Base-by-base conservation (phyloP, 305 asterid species). In the Petunia hybrid region DNA sequence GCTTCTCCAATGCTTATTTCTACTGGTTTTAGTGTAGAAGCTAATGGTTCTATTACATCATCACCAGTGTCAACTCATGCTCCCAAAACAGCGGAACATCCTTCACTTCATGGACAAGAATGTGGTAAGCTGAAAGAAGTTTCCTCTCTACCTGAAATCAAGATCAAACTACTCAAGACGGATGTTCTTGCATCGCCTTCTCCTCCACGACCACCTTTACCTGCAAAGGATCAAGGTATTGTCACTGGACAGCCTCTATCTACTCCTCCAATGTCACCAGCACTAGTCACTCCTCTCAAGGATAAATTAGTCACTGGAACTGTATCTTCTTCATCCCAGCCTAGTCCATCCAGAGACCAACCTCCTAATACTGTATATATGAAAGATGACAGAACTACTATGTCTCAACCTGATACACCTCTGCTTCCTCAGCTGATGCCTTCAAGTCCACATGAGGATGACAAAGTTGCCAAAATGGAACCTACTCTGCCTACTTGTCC, bases 261-360 rank as follows among this genome's bases (percentile, higher is more conserved):
- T 63, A 81, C 85, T 73, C 64, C 84, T 75, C 70, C 80, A 82
- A 66, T 63, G 69, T 70, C 82, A 42, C 63, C 57, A 40, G 64
- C 86, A 82, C 88, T 87, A 71, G 73, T 64, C 56, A 76, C 89
- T 75, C 87, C 88, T 60, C 77, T 80, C 79, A 82, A 83, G 82
- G 91, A 91, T 77, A 85, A 83, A 69, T 61, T 68, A 48, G 68
- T 81, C 39, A 83, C 80, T 70, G 86, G 66, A 65, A 81, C 78
- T 73, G 69, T 78, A 64, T 81, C 62, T 76, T 82, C 85, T 84
- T 62, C 88, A 56, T 82, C 81, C 31, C 81, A 82, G 1, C 87
- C 85, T 69, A 81, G 81, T 60, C 53, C 86, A 62, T 80, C 76
- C 8, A 81, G 81, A 81, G 57, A 45, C 78, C 82, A 86, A 75